These are phyloP conservation scores for Zygnema circumcarinatum DNA, from an alignment of 139 green algal species.

Conservation along the genomic window DNA sequence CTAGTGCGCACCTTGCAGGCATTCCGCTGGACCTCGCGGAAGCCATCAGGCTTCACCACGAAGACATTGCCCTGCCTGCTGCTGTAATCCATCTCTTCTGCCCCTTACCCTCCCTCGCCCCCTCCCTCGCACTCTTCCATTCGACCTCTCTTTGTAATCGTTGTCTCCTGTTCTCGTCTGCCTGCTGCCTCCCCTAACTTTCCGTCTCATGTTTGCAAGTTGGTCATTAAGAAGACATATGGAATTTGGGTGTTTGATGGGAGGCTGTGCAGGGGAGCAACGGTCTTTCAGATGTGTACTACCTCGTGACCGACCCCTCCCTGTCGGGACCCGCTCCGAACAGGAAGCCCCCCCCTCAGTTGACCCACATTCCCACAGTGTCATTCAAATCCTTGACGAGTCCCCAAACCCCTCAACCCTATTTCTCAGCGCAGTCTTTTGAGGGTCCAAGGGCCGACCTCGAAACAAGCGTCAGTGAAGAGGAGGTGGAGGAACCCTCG, in stretches of 20 bases:
- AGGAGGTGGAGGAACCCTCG: too few species aligned
- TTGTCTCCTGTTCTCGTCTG: neutral
- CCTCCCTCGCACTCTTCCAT: neutral
- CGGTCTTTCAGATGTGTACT: too few species aligned
- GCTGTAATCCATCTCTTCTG: neutral
- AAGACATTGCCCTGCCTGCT: neutral
- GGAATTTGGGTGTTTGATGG: too few species aligned
- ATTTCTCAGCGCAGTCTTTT: too few species aligned
- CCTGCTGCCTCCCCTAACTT: neutral
- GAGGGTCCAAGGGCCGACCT: too few species aligned
- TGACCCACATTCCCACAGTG: too few species aligned
- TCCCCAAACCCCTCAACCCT: too few species aligned
- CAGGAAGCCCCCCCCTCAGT: neutral
- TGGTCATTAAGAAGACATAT: too few species aligned
- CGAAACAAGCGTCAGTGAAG: too few species aligned
- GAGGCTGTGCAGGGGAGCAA: too few species aligned
- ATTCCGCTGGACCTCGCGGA: slow-evolving; percentile 3
- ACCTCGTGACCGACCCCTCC: neutral
- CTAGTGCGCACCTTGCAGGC: neutral
- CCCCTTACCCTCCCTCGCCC: neutral
- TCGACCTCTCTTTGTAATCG: neutral
- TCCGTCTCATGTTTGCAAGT: too few species aligned
- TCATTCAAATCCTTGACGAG: too few species aligned
- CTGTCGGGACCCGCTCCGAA: neutral
- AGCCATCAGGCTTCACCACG: neutral